These are phyloP conservation scores for Pichia paraexigua DNA, from an alignment of 805 yeast species.

Conservation along the genomic window DNA sequence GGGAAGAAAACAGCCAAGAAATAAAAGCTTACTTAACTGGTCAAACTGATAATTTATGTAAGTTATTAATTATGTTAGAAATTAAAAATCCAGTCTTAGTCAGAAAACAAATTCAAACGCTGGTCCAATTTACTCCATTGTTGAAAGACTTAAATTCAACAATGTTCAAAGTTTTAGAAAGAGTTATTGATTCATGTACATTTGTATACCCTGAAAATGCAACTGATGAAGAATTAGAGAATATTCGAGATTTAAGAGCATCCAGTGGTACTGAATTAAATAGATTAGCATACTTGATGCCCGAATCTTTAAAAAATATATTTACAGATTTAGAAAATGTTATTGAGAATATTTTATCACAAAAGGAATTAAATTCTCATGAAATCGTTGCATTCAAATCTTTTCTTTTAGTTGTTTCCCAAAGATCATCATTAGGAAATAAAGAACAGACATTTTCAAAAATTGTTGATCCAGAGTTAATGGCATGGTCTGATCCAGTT, in stretches of 20 bases:
- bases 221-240: constrained; percentile 63
- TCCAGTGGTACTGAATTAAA: constrained; percentile 93
- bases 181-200: constrained; percentile 76
- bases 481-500: constrained; percentile 87
- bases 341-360: constrained; percentile 58
- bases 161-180: constrained; percentile 79
- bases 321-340: constrained; percentile 78
- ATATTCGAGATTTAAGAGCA: constrained; percentile 79
- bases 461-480: constrained; percentile 88
- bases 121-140: constrained; percentile 90
- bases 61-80: constrained; percentile 64
- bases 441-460: constrained; percentile 68
- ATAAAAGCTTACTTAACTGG: constrained; percentile 44
- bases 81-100: constrained; percentile 73
- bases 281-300: constrained; percentile 90
- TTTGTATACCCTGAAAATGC: constrained; percentile 58
- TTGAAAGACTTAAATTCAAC: constrained; percentile 67
- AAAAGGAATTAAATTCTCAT: constrained; percentile 72
- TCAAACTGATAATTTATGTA: constrained; percentile 62
- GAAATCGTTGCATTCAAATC: constrained; percentile 93
- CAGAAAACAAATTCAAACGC: constrained; percentile 81
- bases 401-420: constrained; percentile 83
- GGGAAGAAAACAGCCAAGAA: constrained; percentile 43
- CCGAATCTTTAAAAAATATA: constrained; percentile 76
- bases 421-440: constrained; percentile 66